Evolutionary conservation across 2,329 filamentous ascomycete genomes (phyloP), one percentile per base, ranked within the genome.

Genomic region (Xylogone sp.): DNA sequence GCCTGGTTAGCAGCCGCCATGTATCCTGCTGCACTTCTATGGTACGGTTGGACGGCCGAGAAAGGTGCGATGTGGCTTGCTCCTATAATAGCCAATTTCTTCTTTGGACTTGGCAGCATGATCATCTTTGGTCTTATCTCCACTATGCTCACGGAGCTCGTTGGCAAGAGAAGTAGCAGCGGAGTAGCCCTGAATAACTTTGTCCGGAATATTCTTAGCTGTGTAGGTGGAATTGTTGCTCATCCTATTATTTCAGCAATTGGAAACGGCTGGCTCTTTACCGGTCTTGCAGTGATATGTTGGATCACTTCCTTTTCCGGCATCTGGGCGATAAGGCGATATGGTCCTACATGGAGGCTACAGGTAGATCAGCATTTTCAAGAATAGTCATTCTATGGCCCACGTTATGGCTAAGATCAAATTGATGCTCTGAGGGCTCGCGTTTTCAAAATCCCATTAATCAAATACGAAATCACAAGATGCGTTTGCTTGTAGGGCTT

Each of bases 71-170:
- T 81, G 52, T 88, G 84, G 81, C 68, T 83, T 12, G 82, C 82
- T 22, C 75, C 80, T 51, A 75, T 80, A 58, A 74, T 87, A 39
- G 83, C 84, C 21, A 83, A 85, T 42, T 87, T 90, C 66, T 79
- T 86, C 65, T 94, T 93, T 61, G 90, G 90, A 16, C 60, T 88
- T 3, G 85, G 86, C 2, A 86, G 80, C 27, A 94, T 95, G 90
- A 75, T 94, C 3, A 59, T 67, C n/a, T 67, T 65, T 53, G 60
- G 61, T 1, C 52, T 56, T 1, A 51, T 48, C 9, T 91, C 88
- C 0, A 94, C 90, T 0, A 91, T 94, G 87, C 73, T 94, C 58
- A 93, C 89, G 0, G 89, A 94, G 64, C 91, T 93, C 63, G 86
- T 93, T 76, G 87, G 87, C 13, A 77, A 81, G 42, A 77, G 79